Conservation (phyloP, 106 monocot species). For the Apostasia shenzhenica region DNA sequence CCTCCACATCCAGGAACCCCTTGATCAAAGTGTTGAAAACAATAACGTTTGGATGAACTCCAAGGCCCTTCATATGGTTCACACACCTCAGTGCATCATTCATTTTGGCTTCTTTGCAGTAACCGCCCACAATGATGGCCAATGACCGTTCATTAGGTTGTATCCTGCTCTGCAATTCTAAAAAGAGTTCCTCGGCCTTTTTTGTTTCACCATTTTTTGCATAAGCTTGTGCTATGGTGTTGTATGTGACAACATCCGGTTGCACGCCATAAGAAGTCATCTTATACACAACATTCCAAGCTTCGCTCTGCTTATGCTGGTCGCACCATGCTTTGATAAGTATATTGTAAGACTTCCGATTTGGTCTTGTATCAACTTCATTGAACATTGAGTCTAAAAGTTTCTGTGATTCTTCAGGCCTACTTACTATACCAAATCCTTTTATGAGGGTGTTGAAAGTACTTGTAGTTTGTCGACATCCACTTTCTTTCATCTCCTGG, state of each 20-base stretch:
- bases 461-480: slow-evolving; percentile 60
- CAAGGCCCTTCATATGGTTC: slow-evolving; percentile 52
- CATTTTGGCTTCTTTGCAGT: slow-evolving; percentile 78
- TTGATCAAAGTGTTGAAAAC: slow-evolving; percentile 85
- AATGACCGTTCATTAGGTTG: slow-evolving; percentile 77
- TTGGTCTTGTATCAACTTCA: slow-evolving; percentile 43
- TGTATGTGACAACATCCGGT: slow-evolving; percentile 87
- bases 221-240: slow-evolving; percentile 82
- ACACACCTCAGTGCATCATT: slow-evolving; percentile 66
- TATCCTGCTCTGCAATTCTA: slow-evolving; percentile 56
- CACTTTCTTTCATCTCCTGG: slow-evolving; percentile 66
- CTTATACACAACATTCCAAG: slow-evolving; percentile 61
- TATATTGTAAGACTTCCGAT: slow-evolving; percentile 70
- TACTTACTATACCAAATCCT: slow-evolving; percentile 69
- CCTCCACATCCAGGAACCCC: slow-evolving; percentile 69
- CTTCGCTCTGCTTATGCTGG: slow-evolving; percentile 54
- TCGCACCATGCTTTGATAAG: slow-evolving; percentile 90
- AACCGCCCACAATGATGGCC: slow-evolving; percentile 71
- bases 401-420: slow-evolving; percentile 60
- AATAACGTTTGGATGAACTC: slow-evolving; percentile 59
- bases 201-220: slow-evolving; percentile 67
- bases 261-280: slow-evolving; percentile 48
- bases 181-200: slow-evolving; percentile 61
- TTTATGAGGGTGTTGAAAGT: slow-evolving; percentile 93
- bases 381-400: slow-evolving; percentile 60